Base-by-base conservation (phyloP, 164 flowering plant genomes). In the Nelumbo lutea region DNA sequence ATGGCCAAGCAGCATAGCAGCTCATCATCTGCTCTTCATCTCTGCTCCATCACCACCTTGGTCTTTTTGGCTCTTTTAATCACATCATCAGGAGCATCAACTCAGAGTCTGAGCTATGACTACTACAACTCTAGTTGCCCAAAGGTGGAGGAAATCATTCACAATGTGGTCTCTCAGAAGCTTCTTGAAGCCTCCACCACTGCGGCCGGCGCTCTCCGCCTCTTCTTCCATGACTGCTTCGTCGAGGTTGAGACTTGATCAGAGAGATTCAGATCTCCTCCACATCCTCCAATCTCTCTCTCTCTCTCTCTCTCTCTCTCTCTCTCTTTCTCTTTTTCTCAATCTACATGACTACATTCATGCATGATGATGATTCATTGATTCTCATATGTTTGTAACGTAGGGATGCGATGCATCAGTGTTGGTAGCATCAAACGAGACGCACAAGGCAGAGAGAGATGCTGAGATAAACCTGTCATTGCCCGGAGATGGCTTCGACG, bases 401-500 rank as follows among this genome's bases (percentile, higher is more conserved):
- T 39, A 73, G 76, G 95, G 95, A 69, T 84, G 91, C 74, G 91
- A 89, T 75, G 91, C 79, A 64, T 89, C 95, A 68, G 70, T 86
- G 61, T 79, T 88, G 56, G 39, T 89, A 65, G 74, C 95, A 74
- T 85, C 97, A 66, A 83, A 79, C 57, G 45, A 77, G 50, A 79
- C 75, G 76, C 77, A 76, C 79, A 51, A 39, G 14, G 86, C 95
- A 57, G 97, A 91, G 77, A 90, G 90, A 55, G 96, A 91, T 73
- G 79, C 84, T 64, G 89, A 84, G 73, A 80, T 87, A 74, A 89
- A 91, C 78, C 83, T 75, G 56, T 86, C 91, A 70, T 86, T 91
- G 79, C 86, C 96, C n/a, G 96, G 96, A 10, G 96, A 91, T 67
- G 91, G 86, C 13, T 91, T 86, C 71, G 97, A 88, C 72, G 76